Percentiles rank a stretch among this genome's conserved stretches.
Conservation (phyloP, 768 basidiomycete genomes). For the Cystobasidium ongulense region DNA sequence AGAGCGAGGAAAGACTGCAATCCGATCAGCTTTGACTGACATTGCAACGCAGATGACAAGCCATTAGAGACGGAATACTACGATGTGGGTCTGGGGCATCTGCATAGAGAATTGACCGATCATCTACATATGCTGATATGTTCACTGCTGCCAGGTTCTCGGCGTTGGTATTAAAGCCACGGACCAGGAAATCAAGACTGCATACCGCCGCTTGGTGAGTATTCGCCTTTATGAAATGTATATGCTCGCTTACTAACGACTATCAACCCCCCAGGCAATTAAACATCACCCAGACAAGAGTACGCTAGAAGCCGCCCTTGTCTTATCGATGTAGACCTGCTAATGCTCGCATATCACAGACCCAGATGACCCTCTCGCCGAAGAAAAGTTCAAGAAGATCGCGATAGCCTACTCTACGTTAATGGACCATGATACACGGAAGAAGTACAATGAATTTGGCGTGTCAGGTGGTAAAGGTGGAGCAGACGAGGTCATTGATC, state of each 20-base stretch:
- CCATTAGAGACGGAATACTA: conserved; percentile 88
- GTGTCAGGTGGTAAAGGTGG: conserved; percentile 27
- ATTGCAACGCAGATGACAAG: conserved; percentile 48
- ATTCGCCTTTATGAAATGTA: neutral
- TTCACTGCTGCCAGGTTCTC: conserved; percentile 44
- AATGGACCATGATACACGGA: conserved; percentile 64
- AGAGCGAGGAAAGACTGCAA: neutral
- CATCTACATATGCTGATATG: neutral
- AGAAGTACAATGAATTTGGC: conserved; percentile 80
- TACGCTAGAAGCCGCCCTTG: too few relatives aligned
- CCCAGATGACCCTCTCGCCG: conserved; percentile 71
- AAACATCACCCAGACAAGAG: conserved; percentile 58
- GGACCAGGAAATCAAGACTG: conserved; percentile 79
- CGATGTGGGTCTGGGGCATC: conserved; percentile 46
- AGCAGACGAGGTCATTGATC: conserved; percentile 50
- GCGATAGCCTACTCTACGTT: conserved; percentile 61
- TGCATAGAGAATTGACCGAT: neutral
- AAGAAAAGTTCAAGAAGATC: conserved; percentile 59
- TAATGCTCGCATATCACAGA: conserved; percentile 63
- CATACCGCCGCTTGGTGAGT: conserved; percentile 55
- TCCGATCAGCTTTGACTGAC: neutral
- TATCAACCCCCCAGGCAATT: conserved; percentile 61
- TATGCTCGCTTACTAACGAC: conserved; percentile 45
- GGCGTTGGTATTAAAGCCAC: conserved; percentile 67
- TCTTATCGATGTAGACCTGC: neutral